These are phyloP conservation scores for Macrolepiota dolichaula DNA, from an alignment of 768 basidiomycete genomes.

Conservation along the genomic window DNA sequence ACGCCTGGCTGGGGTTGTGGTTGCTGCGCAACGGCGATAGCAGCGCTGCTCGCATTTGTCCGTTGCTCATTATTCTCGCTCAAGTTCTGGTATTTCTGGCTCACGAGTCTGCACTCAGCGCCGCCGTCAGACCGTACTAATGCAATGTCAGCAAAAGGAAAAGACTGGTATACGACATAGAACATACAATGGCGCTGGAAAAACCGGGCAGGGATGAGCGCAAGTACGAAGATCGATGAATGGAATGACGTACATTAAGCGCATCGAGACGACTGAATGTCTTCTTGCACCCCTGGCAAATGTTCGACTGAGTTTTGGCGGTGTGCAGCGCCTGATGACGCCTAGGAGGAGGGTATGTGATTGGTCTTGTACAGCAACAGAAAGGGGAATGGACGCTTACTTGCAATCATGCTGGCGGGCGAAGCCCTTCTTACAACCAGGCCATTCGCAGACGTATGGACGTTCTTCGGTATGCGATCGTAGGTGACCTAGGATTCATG, in stretches of 20 bases:
- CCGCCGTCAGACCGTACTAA: constrained; percentile 84
- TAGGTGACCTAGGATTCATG: constrained; percentile 64
- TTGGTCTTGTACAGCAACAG: constrained; percentile 9
- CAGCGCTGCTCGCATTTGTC: neutral
- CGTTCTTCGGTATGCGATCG: constrained; percentile 95
- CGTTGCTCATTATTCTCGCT: constrained; percentile 16
- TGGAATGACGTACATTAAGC: constrained; percentile 70
- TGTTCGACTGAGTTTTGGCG: constrained; percentile 77
- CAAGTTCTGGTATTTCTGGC: constrained; percentile 33
- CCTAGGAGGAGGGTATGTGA: constrained; percentile 30
- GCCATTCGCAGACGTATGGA: constrained; percentile 91
- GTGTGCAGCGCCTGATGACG: constrained; percentile 90
- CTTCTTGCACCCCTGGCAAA: constrained; percentile 91
- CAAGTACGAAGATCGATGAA: neutral
- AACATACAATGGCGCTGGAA: constrained; percentile 74
- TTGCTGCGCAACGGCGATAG: constrained; percentile 2
- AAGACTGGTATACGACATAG: constrained; percentile 16
- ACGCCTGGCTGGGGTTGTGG: constrained; percentile 1
- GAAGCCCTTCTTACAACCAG: constrained; percentile 92
- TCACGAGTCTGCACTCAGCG: constrained; percentile 62
- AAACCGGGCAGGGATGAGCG: constrained; percentile 15
- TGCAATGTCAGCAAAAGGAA: constrained; percentile 21
- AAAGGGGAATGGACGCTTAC: constrained; percentile 40
- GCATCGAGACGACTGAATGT: constrained; percentile 94
- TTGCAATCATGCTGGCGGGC: constrained; percentile 98